A percentile compares a stretch with the other conserved stretches of the same genome.
Conservation (phyloP, 2,329 filamentous ascomycete genomes). For the Capronia americana region DNA sequence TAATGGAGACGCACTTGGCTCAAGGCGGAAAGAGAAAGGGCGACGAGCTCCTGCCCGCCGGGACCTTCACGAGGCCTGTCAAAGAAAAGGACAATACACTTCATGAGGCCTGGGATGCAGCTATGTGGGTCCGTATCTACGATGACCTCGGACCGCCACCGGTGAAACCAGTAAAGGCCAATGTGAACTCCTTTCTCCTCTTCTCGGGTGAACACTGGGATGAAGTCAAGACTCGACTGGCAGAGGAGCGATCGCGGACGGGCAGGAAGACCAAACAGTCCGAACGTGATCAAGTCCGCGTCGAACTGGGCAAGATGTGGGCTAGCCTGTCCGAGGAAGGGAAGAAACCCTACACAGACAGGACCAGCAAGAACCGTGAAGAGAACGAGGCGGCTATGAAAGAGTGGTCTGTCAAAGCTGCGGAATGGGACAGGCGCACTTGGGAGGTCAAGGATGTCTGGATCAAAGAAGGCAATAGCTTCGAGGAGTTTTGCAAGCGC, state of each 20-base stretch:
- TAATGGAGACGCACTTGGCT: slow-evolving; percentile 36
- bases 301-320: slow-evolving; percentile 90
- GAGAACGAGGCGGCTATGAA: slow-evolving; percentile 67
- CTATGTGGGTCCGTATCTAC: slow-evolving; percentile 63
- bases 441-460: slow-evolving; percentile 51
- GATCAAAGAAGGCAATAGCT: slow-evolving; percentile 42
- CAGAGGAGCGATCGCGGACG: slow-evolving; percentile 66
- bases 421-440: slow-evolving; percentile 53
- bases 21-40: slow-evolving; percentile 41
- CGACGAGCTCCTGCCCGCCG: slow-evolving; percentile 38
- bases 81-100: slow-evolving; percentile 43
- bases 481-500: slow-evolving; percentile 40
- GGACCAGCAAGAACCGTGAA: slow-evolving; percentile 73
- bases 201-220: slow-evolving; percentile 80
- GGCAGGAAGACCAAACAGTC: slow-evolving; percentile 62
- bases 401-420: slow-evolving; percentile 74
- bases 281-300: slow-evolving; percentile 75
- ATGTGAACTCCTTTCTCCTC: slow-evolving; percentile 84
- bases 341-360: slow-evolving; percentile 78
- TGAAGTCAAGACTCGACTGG: slow-evolving; percentile 68
- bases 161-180: slow-evolving; percentile 72
- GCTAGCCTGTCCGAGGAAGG: slow-evolving; percentile 73
- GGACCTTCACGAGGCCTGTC: slow-evolving; percentile 37
- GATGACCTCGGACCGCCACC: slow-evolving; percentile 75
- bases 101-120: slow-evolving; percentile 61